phyloP scores from a whole-genome alignment of 2,329 filamentous ascomycete genomes.

The Ceratocystis diversiconidia region DNA sequence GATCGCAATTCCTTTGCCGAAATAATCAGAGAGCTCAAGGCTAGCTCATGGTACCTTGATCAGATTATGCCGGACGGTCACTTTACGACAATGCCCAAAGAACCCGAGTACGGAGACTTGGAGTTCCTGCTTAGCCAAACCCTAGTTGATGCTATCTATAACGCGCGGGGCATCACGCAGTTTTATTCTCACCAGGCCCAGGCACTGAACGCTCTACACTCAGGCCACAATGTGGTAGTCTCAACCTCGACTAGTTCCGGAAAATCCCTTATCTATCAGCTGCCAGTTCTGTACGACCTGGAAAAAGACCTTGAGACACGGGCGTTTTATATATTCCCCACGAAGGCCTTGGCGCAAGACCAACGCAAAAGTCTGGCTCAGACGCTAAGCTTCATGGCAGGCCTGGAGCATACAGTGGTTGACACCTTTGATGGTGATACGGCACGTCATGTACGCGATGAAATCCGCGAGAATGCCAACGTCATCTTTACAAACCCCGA shows the following conservation, averaged over 20 bases:
- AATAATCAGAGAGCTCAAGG: conserved; percentile 72
- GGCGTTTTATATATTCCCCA: conserved; percentile 97
- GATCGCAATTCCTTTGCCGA: conserved; percentile 69
- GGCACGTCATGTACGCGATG: conserved; percentile 60
- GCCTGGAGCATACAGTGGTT: conserved; percentile 59
- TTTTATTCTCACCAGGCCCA: conserved; percentile 88
- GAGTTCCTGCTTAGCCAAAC: conserved; percentile 78
- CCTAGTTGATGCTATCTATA: conserved; percentile 91
- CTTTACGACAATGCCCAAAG: conserved; percentile 75
- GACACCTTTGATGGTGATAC: conserved; percentile 97
- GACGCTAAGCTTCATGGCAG: conserved; percentile 65
- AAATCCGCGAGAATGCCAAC: conserved; percentile 72
- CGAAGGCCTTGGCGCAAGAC: conserved; percentile 90
- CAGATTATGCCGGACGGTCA: conserved; percentile 92
- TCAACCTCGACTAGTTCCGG: conserved; percentile 92
- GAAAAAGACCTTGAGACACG: conserved; percentile 63
- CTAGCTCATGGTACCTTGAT: conserved; percentile 71
- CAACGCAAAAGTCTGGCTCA: conserved; percentile 80
- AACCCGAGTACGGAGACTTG: conserved; percentile 67
- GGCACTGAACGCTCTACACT: conserved; percentile 75
- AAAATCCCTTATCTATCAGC: conserved; percentile 94
- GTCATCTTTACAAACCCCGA: conserved; percentile 98
- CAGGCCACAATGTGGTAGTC: conserved; percentile 77
- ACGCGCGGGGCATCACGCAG: conserved; percentile 70
- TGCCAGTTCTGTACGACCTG: conserved; percentile 76